Conservation (phyloP, 2,329 filamentous ascomycete genomes). For the Phyllosticta paracitricarpa region DNA sequence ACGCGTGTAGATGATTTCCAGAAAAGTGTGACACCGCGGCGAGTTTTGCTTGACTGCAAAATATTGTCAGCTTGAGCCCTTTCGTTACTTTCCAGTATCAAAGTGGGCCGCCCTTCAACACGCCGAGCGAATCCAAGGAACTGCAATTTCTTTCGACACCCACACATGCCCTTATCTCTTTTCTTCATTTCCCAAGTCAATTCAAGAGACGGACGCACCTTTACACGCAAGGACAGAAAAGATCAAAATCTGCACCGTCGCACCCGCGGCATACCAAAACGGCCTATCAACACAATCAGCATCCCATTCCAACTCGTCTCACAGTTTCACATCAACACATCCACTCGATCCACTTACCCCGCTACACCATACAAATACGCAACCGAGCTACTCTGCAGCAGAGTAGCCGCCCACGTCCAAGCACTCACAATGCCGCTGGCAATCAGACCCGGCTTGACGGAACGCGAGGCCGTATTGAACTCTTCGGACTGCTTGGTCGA, state of each 20-base stretch:
- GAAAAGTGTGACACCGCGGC: conserved; percentile 44
- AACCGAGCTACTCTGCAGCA: conserved; percentile 21
- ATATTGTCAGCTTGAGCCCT: conserved; percentile 18
- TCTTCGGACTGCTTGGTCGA: conserved; percentile 42
- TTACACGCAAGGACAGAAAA: conserved; percentile 35
- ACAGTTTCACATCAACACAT: background rate
- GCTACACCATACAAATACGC: conserved; percentile 26
- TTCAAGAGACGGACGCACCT: conserved; percentile 21
- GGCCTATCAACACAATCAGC: conserved; percentile 14
- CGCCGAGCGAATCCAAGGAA: too few relatives aligned
- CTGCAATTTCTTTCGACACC: too few relatives aligned
- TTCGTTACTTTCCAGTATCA: too few relatives aligned
- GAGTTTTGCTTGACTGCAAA: conserved; percentile 41
- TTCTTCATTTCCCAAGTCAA: too few relatives aligned
- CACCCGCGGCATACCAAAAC: conserved; percentile 34
- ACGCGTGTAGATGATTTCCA: conserved; percentile 44
- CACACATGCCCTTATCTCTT: too few relatives aligned
- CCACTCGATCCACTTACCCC: background rate
- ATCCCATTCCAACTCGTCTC: background rate
- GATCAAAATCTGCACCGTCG: conserved; percentile 35
- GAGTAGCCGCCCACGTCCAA: conserved; percentile 19
- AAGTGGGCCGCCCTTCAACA: too few relatives aligned
- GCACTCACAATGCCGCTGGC: conserved; percentile 40
- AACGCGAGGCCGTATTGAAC: conserved; percentile 47
- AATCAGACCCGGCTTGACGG: conserved; percentile 42